A percentile compares a stretch with the other conserved stretches of the same genome.
These are phyloP conservation scores for Streptanthus diversifolius DNA, from an alignment of 345 rosid species.

Conservation along the genomic window DNA sequence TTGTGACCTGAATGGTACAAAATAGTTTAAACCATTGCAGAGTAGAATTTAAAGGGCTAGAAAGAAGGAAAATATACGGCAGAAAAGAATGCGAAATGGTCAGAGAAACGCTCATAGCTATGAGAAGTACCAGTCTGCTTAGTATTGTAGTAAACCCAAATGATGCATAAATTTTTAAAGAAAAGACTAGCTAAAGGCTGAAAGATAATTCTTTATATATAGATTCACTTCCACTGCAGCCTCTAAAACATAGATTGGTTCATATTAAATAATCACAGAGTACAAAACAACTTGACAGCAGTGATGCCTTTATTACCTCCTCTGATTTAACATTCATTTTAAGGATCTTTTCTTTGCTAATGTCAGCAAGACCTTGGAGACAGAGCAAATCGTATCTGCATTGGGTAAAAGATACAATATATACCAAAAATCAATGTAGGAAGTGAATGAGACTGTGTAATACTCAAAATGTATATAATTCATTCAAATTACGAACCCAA, in stretches of 20 bases:
- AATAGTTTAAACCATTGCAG: not conserved
- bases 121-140: too few relatives aligned
- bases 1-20: conserved; percentile 51
- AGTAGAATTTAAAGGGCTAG: conserved; percentile 28
- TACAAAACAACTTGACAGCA: not conserved
- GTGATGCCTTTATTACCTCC: conserved; percentile 48
- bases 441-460: too few relatives aligned
- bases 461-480: too few relatives aligned
- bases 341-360: conserved; percentile 48
- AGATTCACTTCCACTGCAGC: too few relatives aligned
- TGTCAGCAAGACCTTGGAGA: conserved; percentile 69
- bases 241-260: not conserved
- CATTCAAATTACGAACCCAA: too few relatives aligned
- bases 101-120: too few relatives aligned
- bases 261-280: not conserved
- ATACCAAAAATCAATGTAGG: not conserved
- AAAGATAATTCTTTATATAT: too few relatives aligned
- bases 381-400: conserved; percentile 88
- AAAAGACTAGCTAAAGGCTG: too few relatives aligned
- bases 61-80: conserved; percentile 12
- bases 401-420: not conserved
- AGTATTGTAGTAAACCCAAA: too few relatives aligned
- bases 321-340: conserved; percentile 65
- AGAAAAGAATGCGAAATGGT: not conserved
- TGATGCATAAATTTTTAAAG: too few relatives aligned